These are phyloP conservation scores for Solanum hybrid DNA, from an alignment of 305 asterid genomes.

Conservation along the genomic window DNA sequence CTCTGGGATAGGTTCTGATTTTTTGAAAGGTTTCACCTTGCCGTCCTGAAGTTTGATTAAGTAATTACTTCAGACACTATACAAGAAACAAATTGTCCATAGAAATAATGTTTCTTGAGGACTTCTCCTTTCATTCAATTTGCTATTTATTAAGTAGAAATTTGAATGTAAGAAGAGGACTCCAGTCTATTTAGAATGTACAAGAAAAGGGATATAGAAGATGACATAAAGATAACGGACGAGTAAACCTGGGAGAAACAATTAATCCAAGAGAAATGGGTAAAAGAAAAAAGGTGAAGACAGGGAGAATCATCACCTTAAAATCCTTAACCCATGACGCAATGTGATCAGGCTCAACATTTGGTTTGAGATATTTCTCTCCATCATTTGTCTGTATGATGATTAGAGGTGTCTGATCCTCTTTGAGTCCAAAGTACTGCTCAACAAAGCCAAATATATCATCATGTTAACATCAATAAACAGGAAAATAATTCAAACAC, in stretches of 20 bases:
- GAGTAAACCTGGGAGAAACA: slow-evolving; percentile 4
- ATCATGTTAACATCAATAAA: slow-evolving; percentile 3
- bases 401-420: slow-evolving; percentile 76
- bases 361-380: slow-evolving; percentile 63
- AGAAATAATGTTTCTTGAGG: not conserved
- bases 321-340: slow-evolving; percentile 72
- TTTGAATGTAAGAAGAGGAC: not conserved
- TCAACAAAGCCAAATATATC: slow-evolving; percentile 2
- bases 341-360: slow-evolving; percentile 70
- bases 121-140: not conserved
- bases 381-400: slow-evolving; percentile 58
- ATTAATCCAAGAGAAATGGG: not conserved
- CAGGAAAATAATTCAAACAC: not conserved
- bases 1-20: slow-evolving; percentile 70
- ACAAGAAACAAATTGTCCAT: not conserved
- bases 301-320: slow-evolving; percentile 38
- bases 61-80: not conserved
- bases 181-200: not conserved
- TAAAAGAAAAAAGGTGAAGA: not conserved
- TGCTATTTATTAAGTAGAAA: not conserved
- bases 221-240: not conserved
- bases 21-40: slow-evolving; percentile 37
- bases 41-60: slow-evolving; percentile 43
- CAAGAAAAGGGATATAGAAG: not conserved
- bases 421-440: slow-evolving; percentile 81